phyloP scores from a whole-genome alignment of 2,329 filamentous ascomycete genomes.

The Fusarium hostae region DNA sequence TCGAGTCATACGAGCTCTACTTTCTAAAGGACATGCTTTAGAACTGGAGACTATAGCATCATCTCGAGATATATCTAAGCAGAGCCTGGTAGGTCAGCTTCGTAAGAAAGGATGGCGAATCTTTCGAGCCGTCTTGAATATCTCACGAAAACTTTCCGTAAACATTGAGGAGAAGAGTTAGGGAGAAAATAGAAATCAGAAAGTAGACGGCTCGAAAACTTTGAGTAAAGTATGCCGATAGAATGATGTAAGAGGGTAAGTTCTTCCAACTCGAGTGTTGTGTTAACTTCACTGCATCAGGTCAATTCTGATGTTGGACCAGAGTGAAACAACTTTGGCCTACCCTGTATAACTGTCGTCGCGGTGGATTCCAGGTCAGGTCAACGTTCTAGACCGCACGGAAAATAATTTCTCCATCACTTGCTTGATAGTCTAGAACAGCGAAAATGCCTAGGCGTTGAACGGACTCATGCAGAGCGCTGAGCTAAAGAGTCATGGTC shows the following conservation, averaged over 20 bases:
- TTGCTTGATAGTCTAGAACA: neutral
- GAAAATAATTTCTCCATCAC: neutral
- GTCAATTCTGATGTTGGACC: too few species aligned
- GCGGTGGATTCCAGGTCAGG: fast-evolving
- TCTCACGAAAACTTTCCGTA: too few species aligned
- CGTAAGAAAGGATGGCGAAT: too few species aligned
- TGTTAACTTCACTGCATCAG: fast-evolving
- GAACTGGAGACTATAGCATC: fast-evolving
- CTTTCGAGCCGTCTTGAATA: too few species aligned
- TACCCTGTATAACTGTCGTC: neutral
- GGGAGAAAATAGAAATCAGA: too few species aligned
- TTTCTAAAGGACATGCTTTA: too few species aligned
- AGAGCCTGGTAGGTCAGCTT: neutral
- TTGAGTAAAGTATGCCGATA: too few species aligned
- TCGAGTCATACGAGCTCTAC: neutral
- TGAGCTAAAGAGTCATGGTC: neutral
- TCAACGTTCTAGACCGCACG: neutral
- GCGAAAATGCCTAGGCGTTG: neutral
- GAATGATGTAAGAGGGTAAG: too few species aligned
- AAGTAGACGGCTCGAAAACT: too few species aligned
- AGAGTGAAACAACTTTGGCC: neutral
- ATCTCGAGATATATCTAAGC: neutral
- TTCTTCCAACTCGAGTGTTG: neutral
- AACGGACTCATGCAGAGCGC: neutral
- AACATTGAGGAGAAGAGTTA: too few species aligned